Base-by-base conservation (phyloP, 2,329 filamentous ascomycete species). In the Cladosporium sphaerospermum region DNA sequence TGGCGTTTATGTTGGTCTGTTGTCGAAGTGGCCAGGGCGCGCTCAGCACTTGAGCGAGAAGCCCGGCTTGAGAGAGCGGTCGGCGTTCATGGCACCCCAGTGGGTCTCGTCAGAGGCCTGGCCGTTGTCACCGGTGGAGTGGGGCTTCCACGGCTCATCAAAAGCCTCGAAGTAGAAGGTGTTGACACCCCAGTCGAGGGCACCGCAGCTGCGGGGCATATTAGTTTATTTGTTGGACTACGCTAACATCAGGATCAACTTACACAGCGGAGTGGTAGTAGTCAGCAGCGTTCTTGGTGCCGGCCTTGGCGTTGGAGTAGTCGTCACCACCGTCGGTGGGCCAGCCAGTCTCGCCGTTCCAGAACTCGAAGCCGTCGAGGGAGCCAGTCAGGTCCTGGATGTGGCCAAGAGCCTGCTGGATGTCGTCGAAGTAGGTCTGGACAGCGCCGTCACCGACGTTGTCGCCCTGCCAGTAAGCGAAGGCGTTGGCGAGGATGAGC, bases 141-240 rank as follows among this genome's bases (percentile, higher is more conserved):
- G 68, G 51, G 84, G 82, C 79, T 54, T 54, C 52, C 52, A 54
- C 14, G 78, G 73, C 78, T 88, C 85, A 61, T 87, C 84, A 61
- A 85, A 86, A 41, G 84, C 84, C 75, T 88, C 84, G 61, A 88
- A 88, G 71, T 80, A 85, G 73, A 88, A 88, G 52, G 83, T 79
- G 62, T 86, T 85, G 58, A 82, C 75, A 56, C 81, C 82, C 81
- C 82, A 86, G 57, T 48, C 52, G 18, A 54, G 45, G 9, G 45
- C 34, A 11, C 39, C 45, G 45, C 52, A 53, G 50, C 50, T 53
- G 37, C 16, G 16, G 16, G 16, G 16, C 16, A 18, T 18, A 18
- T 18, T 18, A 18, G 16, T 18, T 18, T 18, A 18, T 18, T 18
- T 18, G 16, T 18, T 18, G 16, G 16, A 18, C 16, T 18, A 18